Evolutionary conservation across 148 eudicot species (phyloP), one percentile per base, ranked within the genome.

Genomic region (Rhododendron ferrugineum): DNA sequence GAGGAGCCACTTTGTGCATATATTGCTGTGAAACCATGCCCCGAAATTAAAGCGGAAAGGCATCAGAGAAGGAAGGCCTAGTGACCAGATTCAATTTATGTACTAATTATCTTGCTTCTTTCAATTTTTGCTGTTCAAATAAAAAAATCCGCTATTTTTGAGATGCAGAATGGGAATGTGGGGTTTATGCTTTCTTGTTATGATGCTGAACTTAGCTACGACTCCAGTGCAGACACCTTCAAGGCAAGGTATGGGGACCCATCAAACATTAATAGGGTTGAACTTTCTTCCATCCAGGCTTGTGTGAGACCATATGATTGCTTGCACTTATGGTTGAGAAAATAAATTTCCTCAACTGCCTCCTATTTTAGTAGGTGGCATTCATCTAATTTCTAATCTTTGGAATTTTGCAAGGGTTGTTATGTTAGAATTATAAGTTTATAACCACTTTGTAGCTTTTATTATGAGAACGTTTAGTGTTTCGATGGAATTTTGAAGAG

Each of bases 111-210:
- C 60, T 54, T 54, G 60, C 60, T 54, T 54, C 22, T 54, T 54
- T 16, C 20, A 54, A 54, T 54, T 54, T 54, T 54, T 54, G 0
- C 22, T 54, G 22, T 54, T 54, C 58, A 16, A 54, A 54, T 3
- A 62, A 23, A 62, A 74, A 44, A 28, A 42, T n/a, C 54, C 10
- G 34, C 30, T 83, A 79, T 46, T 77, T 84, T 66, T 37, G 81
- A 85, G 79, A 47, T 93, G 92, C 93, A 95, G 98, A 95, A 95
- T 89, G 99, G 99, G 46, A 91, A 93, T 89, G 91, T 90, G 81
- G 99, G 99, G 73, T 96, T 96, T 86, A 79, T 95, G 93, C 85
- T 96, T 85, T 96, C 99, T 13, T 95, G 99, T 83, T 96, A 96
- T 90, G 99, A 95, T 94, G 99, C 98, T 86, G 88, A 89, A 75